Base-by-base conservation (phyloP, 208 protist species). In the Leishmania gerbilli region DNA sequence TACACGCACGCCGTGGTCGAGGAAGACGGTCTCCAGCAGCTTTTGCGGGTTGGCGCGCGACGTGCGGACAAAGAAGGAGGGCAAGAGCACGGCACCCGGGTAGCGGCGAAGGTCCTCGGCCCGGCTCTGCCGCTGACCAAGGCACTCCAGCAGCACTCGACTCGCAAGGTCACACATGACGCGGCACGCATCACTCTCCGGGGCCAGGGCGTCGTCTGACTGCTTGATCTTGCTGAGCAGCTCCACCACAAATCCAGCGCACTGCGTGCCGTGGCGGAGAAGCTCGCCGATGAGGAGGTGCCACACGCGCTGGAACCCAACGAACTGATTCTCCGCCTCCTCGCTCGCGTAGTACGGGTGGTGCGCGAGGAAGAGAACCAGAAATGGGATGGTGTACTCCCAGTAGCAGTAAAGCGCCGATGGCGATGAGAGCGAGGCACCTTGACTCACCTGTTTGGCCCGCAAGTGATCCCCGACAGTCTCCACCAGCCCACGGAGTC, bases 231-330 rank as follows among this genome's bases (percentile, higher is more conserved):
- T 88, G 60, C 79, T 77, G 31, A 97, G 84, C 65, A 97, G 80
- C 82, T 96, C 92, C 58, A 88, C 77, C 31, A 96, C 80, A 79
- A 97, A 95, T 49, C 87, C 85, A 0, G 84, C 90, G 76, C 92
- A 93, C 76, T 95, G 90, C 49, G 87, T 92, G 34, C 87, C 87
- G 67, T 90, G 85, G 34, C 90, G 93, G 71, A 95, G 92, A 17
- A 96, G 81, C 80, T 96, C 93, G 2, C 95, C 93, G 62, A 98
- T 89, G 27, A 97, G 79, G 31, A 97, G 82, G 76, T 95, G 90
- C 87, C 88, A 95, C 21, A 96, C 92, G 1, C 95, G 88, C 84
- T 98, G 95, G 79, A 92, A 95, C 55, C 82, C 78, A 60, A 90
- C 62, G 81, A 95, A 96, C 34, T 84, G 84, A 24, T 37, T 87